Percentiles rank a stretch among this genome's conserved stretches.
These are phyloP conservation scores for Achaetomiella virescens DNA, from an alignment of 495 filamentous ascomycete genomes.

Conservation along the genomic window DNA sequence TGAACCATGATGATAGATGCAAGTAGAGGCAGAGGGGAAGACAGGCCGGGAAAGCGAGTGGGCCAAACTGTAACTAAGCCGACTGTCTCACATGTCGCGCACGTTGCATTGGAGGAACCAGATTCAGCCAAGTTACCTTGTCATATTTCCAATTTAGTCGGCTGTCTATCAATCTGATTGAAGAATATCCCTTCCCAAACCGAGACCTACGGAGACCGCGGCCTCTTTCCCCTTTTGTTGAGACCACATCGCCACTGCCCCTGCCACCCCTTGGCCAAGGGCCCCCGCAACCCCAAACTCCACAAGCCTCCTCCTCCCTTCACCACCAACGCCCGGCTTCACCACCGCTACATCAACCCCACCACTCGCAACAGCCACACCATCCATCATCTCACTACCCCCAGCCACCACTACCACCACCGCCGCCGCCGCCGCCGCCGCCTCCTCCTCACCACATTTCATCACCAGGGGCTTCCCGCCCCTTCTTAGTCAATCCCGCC, in stretches of 20 bases:
- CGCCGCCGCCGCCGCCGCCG: too few species aligned
- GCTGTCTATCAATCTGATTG: not conserved
- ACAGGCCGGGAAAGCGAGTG: too few species aligned
- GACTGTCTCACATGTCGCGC: too few species aligned
- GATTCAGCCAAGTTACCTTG: not conserved
- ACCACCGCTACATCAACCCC: not conserved
- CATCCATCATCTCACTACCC: not conserved
- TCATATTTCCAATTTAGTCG: not conserved
- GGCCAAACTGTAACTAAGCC: too few species aligned
- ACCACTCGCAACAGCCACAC: not conserved
- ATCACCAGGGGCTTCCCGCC: constrained; percentile 36
- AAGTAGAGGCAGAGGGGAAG: too few species aligned
- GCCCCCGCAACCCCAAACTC: not conserved
- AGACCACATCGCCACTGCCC: not conserved
- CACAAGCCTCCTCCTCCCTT: not conserved
- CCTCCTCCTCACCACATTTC: constrained; percentile 1
- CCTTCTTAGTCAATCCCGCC: constrained; percentile 38
- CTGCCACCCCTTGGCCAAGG: not conserved
- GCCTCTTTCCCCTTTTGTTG: constrained; percentile 5
- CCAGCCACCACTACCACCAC: not conserved
- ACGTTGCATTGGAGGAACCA: too few species aligned
- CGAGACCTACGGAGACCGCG: not conserved
- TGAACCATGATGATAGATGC: too few species aligned
- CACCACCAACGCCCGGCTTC: not conserved
- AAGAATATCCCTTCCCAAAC: not conserved